Evolutionary conservation across 1,284 basidiomycete genomes (phyloP).

Genomic region (Erythrobasidium hasegawianum): DNA sequence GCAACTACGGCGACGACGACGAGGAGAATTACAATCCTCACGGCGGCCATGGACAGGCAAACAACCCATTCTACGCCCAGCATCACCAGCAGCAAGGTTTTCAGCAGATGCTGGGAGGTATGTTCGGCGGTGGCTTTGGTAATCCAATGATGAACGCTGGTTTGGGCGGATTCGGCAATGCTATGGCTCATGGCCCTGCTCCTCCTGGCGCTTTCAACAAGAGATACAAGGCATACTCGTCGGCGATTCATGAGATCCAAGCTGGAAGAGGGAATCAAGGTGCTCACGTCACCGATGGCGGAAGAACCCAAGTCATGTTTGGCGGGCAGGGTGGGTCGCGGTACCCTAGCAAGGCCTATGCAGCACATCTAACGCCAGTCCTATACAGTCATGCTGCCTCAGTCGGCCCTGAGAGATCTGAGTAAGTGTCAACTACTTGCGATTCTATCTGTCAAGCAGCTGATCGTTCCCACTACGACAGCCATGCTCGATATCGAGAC

Average conservation of each 20-base stretch:
- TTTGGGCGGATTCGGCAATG: constrained; percentile 35
- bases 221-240: constrained; percentile 59
- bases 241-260: constrained; percentile 45
- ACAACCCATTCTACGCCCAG: background rate
- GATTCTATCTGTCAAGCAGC: constrained; percentile 6
- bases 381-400: constrained; percentile 86
- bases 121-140: constrained; percentile 32
- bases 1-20: constrained; percentile 26
- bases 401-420: constrained; percentile 83
- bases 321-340: constrained; percentile 88
- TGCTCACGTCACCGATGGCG: constrained; percentile 72
- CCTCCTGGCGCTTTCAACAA: constrained; percentile 69
- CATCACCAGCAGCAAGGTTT: constrained; percentile 4
- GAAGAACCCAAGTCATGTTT: constrained; percentile 78
- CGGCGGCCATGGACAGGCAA: background rate
- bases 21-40: constrained; percentile 29
- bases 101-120: constrained; percentile 17
- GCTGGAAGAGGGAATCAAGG: constrained; percentile 41
- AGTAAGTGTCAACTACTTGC: constrained; percentile 52
- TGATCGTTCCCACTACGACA: constrained; percentile 40
- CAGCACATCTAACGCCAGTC: constrained; percentile 26
- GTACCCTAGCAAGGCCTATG: constrained; percentile 32
- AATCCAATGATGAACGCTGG: too few species aligned
- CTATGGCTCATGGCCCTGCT: constrained; percentile 44
- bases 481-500: constrained; percentile 81